Evolutionary conservation across 2,329 filamentous ascomycete genomes (phyloP).

Genomic region (Dothidotthia symphoricarpi): DNA sequence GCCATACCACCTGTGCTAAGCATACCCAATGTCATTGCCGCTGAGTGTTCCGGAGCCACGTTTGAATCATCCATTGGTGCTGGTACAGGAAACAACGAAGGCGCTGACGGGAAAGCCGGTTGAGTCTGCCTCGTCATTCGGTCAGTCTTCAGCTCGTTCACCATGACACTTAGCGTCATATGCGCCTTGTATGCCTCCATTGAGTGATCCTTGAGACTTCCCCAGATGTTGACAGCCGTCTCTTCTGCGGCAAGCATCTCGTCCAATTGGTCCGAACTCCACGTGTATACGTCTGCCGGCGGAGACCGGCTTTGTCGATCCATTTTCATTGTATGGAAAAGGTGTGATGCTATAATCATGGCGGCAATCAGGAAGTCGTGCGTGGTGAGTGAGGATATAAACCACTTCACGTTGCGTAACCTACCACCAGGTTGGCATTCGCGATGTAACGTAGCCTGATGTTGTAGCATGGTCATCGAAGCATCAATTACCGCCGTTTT

Average conservation of each 20-base stretch:
- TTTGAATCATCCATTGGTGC: constrained; percentile 55
- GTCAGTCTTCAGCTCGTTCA: constrained; percentile 68
- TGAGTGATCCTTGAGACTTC: constrained; percentile 69
- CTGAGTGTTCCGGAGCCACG: constrained; percentile 59
- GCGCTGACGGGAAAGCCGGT: constrained; percentile 32
- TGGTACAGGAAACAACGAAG: constrained; percentile 29
- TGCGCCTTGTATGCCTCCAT: constrained; percentile 90
- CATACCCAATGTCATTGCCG: constrained; percentile 69
- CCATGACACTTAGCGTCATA: constrained; percentile 76
- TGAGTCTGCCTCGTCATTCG: constrained; percentile 28
- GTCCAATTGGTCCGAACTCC: constrained; percentile 53
- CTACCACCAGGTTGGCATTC: constrained; percentile 73
- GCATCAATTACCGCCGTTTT: constrained; percentile 82
- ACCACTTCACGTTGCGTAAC: constrained; percentile 72
- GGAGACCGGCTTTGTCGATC: constrained; percentile 41
- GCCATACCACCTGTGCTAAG: constrained; percentile 62
- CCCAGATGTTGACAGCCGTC: constrained; percentile 75
- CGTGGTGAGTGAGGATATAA: constrained; percentile 73
- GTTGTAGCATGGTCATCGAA: constrained; percentile 74
- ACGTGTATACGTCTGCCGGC: constrained; percentile 44
- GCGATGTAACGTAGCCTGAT: constrained; percentile 71
- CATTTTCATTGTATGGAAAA: constrained; percentile 64
- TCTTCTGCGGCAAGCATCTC: constrained; percentile 78
- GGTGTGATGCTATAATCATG: constrained; percentile 79
- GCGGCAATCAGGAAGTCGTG: constrained; percentile 84